Base-by-base conservation (phyloP, 2,329 filamentous ascomycete species). In the Alternaria angustiovoidea region DNA sequence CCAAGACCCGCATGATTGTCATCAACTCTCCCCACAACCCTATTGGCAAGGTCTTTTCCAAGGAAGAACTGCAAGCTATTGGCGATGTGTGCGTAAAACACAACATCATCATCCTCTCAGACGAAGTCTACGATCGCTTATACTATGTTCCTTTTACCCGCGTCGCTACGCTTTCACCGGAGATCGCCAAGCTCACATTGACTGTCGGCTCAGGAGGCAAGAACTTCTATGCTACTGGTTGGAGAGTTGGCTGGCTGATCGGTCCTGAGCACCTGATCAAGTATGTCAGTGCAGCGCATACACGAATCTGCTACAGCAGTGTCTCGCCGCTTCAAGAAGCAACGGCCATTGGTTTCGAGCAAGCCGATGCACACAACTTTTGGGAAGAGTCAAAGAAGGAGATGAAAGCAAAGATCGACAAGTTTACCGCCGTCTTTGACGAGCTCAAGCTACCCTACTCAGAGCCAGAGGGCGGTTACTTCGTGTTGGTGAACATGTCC, bases 141-240 rank as follows among this genome's bases (percentile, higher is more conserved):
- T 97, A 90, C 85, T 99, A 98, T 76, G 92, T 93, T 1, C 94
- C 94, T 0, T 99, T 98, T 76, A 98, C 94, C 1, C 88, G 95
- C 70, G 90, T 98, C 56, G 92, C 92, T 24, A 97, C 93, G 0
- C 83, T 99, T 18, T 96, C 93, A 0, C 93, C 94, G 0, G 93
- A 97, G 77, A 88, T 98, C 52, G 93, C 93, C 69, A 88, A 88
- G 59, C 85, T 96, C 67, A 98, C 95, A 5, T 81, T 99, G 49
- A 98, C 95, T 0, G 95, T 99, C 30, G 95, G 95, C 20, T 97
- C 93, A 0, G 95, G 93, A 1, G 95, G 95, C 71, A 99, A 99
- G 86, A 96, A 95, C 83, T 99, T 99, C 80, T 98, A 98, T 75
- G 93, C 92, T 57, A 99, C 95, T 0, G 95, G 95, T 48, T 99